These are phyloP conservation scores for Cucurbita argyrosperma DNA, from an alignment of 306 rosid genomes.

Conservation along the genomic window DNA sequence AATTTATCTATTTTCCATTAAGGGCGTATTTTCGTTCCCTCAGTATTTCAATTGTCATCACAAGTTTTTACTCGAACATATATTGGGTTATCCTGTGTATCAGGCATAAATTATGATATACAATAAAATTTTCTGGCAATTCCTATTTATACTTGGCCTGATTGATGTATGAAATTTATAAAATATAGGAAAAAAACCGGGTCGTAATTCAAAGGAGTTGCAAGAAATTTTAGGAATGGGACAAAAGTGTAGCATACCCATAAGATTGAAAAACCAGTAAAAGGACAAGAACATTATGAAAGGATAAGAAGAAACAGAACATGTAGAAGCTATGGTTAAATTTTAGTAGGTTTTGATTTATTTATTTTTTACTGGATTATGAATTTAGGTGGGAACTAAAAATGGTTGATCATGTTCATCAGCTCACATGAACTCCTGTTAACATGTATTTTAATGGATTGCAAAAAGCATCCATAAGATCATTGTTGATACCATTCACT, in stretches of 20 bases:
- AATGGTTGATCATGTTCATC: neutral
- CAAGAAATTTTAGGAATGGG: neutral
- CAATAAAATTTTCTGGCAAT: neutral
- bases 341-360: neutral
- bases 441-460: neutral
- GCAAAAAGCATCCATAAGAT: neutral
- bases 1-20: neutral
- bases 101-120: neutral
- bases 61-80: neutral
- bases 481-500: neutral
- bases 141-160: neutral
- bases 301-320: neutral
- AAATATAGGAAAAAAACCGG: neutral
- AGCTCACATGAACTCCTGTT: neutral
- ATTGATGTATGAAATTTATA: neutral
- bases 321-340: neutral
- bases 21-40: neutral
- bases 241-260: neutral
- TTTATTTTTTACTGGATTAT: neutral
- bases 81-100: neutral
- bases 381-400: neutral
- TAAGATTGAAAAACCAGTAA: neutral
- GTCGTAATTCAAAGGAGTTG: neutral
- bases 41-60: neutral
- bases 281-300: neutral